Conservation (phyloP, 495 filamentous ascomycete genomes). For the Tuber aestivum region DNA sequence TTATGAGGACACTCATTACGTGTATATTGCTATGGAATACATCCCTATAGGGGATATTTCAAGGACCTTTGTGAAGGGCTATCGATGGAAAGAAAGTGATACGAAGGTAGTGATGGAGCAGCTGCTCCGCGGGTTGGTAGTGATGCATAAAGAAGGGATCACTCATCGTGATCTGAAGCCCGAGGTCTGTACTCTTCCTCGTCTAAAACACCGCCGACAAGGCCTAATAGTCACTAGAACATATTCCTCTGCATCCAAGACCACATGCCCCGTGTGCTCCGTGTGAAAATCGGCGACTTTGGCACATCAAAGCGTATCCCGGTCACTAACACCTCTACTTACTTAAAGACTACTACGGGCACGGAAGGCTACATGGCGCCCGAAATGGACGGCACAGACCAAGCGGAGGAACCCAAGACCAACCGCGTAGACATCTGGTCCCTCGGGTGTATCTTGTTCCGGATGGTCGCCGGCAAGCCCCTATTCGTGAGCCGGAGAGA, state of each 20-base stretch:
- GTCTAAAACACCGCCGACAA: neutral
- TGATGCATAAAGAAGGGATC: neutral
- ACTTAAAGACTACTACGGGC: neutral
- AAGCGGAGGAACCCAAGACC: neutral
- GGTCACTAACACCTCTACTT: neutral
- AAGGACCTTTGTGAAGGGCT: neutral
- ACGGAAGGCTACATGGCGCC: neutral
- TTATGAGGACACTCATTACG: neutral
- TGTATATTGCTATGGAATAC: slow-evolving; percentile 11
- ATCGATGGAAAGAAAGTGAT: neutral
- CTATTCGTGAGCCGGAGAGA: neutral
- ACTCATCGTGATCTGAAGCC: slow-evolving; percentile 10
- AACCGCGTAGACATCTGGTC: slow-evolving; percentile 2
- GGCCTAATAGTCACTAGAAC: neutral
- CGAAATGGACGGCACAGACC: neutral
- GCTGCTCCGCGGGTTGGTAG: slow-evolving; percentile 6
- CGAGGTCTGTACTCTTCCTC: neutral
- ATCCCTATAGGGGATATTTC: neutral
- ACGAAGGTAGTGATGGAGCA: neutral
- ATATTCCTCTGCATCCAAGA: neutral
- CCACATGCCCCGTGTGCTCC: neutral
- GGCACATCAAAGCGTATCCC: slow-evolving; percentile 1
- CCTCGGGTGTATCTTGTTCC: slow-evolving; percentile 7
- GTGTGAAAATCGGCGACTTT: slow-evolving; percentile 11
- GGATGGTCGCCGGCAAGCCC: neutral